Evolutionary conservation across 1,284 basidiomycete genomes (phyloP), one percentile per base, ranked within the genome.

Genomic region (Phenoliferia sp.): DNA sequence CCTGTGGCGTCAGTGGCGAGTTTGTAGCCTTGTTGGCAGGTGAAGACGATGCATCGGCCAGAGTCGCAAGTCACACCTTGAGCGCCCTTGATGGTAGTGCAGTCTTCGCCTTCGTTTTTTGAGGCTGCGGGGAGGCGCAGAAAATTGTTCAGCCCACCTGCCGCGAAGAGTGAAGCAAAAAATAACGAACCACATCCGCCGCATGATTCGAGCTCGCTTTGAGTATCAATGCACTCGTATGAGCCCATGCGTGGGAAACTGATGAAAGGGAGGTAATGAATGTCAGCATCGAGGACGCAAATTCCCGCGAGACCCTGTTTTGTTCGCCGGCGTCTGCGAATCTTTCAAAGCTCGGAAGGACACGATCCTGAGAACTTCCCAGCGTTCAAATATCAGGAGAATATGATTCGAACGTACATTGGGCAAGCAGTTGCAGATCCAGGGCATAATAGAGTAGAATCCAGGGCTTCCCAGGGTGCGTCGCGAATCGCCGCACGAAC

Each of bases 101-200:
- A 92, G 78, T 92, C 88, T 76, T 85, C 81, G 50, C 90, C 89
- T 59, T 82, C 76, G 33, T 86, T 85, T 39, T 82, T 79, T 4
- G 84, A 83, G 7, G 84, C 69, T 71, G 59, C 12, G 16, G 15
- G 9, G 0, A 32, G 7, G 32, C n/a, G 10, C 26, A 35, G 32
- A 58, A 31, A 17, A 36, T 17, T 44, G 33, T 17, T 28, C n/a
- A n/a, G n/a, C 12, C 31, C n/a, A 29, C 7, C 22, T n/a, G 28
- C 29, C 44, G 44, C 16, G 48, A 22, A 1, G 9, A 7, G 19
- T 15, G 10, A 15, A 29, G 32, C n/a, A 16, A 12, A 12, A 5
- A 48, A 61, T 2, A 39, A 64, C 69, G 50, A 28, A 71, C 69
- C 78, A 77, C 89, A 92, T 48, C 90, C 90, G 75, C 89, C 89